A percentile compares a stretch with the other conserved stretches of the same genome.
Conservation (phyloP, 2,329 filamentous ascomycete species). For the Fusarium clavum region DNA sequence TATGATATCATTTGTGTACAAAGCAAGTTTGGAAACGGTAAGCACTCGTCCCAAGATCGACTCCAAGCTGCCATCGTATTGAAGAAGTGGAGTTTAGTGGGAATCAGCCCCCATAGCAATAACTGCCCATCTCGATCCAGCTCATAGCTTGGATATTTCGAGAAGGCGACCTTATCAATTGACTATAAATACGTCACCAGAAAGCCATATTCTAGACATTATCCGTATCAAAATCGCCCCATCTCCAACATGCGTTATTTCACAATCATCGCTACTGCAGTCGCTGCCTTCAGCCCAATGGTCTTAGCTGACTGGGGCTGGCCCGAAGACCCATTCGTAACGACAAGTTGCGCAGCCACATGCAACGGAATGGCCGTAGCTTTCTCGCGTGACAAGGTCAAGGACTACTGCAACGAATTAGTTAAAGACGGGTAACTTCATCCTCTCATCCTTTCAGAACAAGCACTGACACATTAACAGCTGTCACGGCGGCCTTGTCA, state of each 20-base stretch:
- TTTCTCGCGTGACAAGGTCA: background rate
- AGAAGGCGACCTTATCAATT: rapidly evolving
- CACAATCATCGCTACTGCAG: background rate
- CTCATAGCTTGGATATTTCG: rapidly evolving
- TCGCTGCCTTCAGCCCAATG: background rate
- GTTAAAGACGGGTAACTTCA: background rate
- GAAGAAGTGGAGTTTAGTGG: rapidly evolving
- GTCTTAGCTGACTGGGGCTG: background rate
- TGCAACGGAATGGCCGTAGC: background rate
- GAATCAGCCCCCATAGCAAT: rapidly evolving
- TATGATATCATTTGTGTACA: background rate
- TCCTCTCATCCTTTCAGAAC: too few relatives aligned
- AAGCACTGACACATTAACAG: background rate
- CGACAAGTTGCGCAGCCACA: background rate
- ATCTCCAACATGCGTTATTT: background rate
- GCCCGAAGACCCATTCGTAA: background rate
- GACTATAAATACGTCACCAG: background rate
- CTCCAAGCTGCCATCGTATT: too few relatives aligned
- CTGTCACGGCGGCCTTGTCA: background rate
- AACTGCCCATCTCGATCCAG: background rate
- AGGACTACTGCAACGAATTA: background rate
- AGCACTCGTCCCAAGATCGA: background rate
- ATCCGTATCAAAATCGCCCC: too few relatives aligned
- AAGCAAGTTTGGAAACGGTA: rapidly evolving
- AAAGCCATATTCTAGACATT: background rate